Evolutionary conservation across 495 filamentous ascomycete species (phyloP).

Genomic region (Tuber brumale): DNA sequence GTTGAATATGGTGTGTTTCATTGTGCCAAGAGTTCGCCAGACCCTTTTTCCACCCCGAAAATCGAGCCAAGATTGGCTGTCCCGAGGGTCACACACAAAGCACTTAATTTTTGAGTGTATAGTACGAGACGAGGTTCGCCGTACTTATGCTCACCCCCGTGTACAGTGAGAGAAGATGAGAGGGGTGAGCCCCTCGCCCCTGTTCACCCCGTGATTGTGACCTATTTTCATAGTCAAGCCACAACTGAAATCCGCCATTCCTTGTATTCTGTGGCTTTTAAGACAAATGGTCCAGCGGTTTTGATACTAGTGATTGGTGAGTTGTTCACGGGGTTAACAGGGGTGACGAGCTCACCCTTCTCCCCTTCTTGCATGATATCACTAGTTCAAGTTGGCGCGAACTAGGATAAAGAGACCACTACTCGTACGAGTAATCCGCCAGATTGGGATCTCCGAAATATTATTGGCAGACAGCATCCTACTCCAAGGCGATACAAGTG

Average conservation of each 20-base stretch:
- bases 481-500: neutral
- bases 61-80: too few relatives aligned
- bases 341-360: neutral
- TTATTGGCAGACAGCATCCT: neutral
- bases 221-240: neutral
- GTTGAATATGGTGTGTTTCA: too few relatives aligned
- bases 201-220: neutral
- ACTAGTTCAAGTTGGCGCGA: neutral
- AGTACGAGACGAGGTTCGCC: too few relatives aligned
- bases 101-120: too few relatives aligned
- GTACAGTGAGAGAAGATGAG: neutral
- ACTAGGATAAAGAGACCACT: neutral
- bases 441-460: neutral
- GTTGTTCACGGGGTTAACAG: neutral
- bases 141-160: too few relatives aligned
- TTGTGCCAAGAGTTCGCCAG: too few relatives aligned
- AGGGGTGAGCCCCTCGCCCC: neutral
- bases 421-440: too few relatives aligned
- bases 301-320: neutral
- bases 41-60: too few relatives aligned
- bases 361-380: neutral
- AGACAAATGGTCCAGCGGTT: neutral
- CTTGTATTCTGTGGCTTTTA: neutral
- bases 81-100: too few relatives aligned
- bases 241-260: neutral